Percentiles rank a stretch among this genome's conserved stretches.
These are phyloP conservation scores for Yarrowia deformans DNA, from an alignment of 805 yeast species.

Conservation along the genomic window DNA sequence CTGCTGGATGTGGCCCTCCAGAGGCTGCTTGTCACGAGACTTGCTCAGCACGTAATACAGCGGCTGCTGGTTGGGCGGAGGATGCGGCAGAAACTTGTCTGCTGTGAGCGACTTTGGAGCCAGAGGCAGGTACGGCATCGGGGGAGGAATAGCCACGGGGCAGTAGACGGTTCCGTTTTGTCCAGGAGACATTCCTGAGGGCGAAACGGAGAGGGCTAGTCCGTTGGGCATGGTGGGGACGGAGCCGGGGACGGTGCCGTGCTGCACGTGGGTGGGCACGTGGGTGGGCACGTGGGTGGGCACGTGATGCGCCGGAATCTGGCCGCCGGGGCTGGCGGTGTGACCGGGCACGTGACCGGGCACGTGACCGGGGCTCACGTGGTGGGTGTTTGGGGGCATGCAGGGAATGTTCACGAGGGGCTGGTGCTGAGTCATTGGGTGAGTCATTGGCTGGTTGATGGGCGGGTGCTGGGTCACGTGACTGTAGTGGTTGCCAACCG, in stretches of 20 bases:
- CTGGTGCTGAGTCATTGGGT: slow-evolving; percentile 2
- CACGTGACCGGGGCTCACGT: neutral
- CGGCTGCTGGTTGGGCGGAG: slow-evolving; percentile 39
- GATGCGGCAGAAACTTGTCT: slow-evolving; percentile 32
- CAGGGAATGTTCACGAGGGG: slow-evolving; percentile 19
- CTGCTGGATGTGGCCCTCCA: slow-evolving; percentile 37
- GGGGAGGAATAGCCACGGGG: slow-evolving; percentile 20
- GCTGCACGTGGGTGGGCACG: neutral
- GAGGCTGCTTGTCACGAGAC: slow-evolving; percentile 35
- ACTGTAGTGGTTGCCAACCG: slow-evolving; percentile 6
- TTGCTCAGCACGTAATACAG: slow-evolving; percentile 29
- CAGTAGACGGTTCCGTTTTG: neutral
- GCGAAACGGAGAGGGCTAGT: neutral
- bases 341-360: neutral
- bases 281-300: neutral
- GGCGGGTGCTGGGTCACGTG: neutral
- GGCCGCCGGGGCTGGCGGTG: neutral
- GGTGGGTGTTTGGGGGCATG: neutral
- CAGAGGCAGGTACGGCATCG: slow-evolving; percentile 31
- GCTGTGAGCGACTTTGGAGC: slow-evolving; percentile 34
- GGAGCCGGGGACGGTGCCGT: slow-evolving; percentile 2
- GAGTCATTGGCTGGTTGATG: neutral
- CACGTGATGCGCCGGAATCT: neutral
- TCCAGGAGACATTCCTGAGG: neutral
- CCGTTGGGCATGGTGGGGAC: slow-evolving; percentile 22